phyloP scores from a whole-genome alignment of 805 yeast species.

The Grigorovia jiainica region DNA sequence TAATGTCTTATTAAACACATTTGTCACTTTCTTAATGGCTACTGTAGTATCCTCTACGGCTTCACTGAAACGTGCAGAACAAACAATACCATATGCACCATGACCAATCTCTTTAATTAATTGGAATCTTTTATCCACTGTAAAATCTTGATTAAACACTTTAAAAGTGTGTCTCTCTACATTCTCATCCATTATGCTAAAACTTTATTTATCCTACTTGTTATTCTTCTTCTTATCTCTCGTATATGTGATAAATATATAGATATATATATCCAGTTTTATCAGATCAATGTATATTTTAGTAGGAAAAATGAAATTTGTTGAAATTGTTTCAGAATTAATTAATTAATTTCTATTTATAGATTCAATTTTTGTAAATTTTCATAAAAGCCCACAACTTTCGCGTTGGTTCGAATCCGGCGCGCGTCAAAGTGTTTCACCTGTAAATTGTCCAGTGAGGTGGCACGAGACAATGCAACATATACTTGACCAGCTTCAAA shows the following conservation, averaged over 20 bases:
- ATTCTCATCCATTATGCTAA: conserved; percentile 22
- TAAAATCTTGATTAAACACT: conserved; percentile 83
- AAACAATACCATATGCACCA: conserved; percentile 96
- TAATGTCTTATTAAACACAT: conserved; percentile 83
- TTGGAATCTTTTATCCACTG: conserved; percentile 81
- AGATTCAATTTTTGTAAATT: conserved; percentile 21
- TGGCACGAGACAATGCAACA: conserved; percentile 75
- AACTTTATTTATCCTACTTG: background rate
- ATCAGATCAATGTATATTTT: too few relatives aligned
- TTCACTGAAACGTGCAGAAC: conserved; percentile 79
- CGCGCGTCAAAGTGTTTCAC: conserved; percentile 52
- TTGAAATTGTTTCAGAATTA: too few relatives aligned
- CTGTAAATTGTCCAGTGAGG: conserved; percentile 53
- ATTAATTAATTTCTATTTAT: background rate
- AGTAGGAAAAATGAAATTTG: too few relatives aligned
- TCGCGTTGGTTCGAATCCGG: conserved; percentile 49
- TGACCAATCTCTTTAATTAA: conserved; percentile 91
- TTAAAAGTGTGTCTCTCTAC: conserved; percentile 43
- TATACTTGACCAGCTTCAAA: conserved; percentile 81
- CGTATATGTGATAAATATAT: too few relatives aligned
- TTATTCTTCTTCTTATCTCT: background rate
- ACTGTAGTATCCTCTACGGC: conserved; percentile 60
- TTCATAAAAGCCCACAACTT: conserved; percentile 54
- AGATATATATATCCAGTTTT: too few relatives aligned
- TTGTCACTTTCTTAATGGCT: conserved; percentile 93